A percentile compares a stretch with the other conserved stretches of the same genome.
phyloP scores from a whole-genome alignment of 2,329 filamentous ascomycete genomes.

The Pestalotiopsis sp. region DNA sequence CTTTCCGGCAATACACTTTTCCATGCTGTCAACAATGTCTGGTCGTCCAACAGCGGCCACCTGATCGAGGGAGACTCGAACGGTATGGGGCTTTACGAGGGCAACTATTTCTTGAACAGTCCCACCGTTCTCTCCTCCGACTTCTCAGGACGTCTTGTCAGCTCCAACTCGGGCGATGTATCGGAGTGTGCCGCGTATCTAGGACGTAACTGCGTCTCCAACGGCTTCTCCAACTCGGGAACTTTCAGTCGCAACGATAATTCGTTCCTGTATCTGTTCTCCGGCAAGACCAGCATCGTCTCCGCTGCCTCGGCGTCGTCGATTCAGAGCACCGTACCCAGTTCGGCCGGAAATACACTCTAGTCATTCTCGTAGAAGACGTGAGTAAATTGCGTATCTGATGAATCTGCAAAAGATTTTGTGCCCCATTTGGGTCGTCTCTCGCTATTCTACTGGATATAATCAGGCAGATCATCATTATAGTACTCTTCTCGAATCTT shows the following conservation, averaged over 20 bases:
- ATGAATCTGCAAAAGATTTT: background rate
- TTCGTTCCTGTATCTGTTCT: background rate
- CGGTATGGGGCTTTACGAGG: constrained; percentile 30
- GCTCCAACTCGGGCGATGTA: constrained; percentile 20
- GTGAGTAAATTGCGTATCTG: background rate
- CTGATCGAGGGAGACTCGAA: constrained; percentile 25
- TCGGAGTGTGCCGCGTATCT: constrained; percentile 14
- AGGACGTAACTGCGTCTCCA: constrained; percentile 13
- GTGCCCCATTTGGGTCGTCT: too few relatives aligned
- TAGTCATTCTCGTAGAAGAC: background rate
- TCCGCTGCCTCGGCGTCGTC: background rate
- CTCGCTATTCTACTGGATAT: background rate
- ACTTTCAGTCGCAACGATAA: background rate
- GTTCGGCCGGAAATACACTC: background rate
- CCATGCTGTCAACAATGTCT: constrained; percentile 34
- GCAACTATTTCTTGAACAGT: constrained; percentile 27
- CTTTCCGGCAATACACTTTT: constrained; percentile 29
- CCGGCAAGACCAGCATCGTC: background rate
- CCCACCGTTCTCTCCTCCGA: constrained; percentile 20
- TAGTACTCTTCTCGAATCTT: background rate
- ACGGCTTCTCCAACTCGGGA: constrained; percentile 1
- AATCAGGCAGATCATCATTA: background rate
- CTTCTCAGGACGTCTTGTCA: constrained; percentile 28
- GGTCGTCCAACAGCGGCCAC: constrained; percentile 28
- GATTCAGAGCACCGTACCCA: background rate